Evolutionary conservation across 2,329 filamentous ascomycete species (phyloP).

Genomic region (Fusarium verrucosum): DNA sequence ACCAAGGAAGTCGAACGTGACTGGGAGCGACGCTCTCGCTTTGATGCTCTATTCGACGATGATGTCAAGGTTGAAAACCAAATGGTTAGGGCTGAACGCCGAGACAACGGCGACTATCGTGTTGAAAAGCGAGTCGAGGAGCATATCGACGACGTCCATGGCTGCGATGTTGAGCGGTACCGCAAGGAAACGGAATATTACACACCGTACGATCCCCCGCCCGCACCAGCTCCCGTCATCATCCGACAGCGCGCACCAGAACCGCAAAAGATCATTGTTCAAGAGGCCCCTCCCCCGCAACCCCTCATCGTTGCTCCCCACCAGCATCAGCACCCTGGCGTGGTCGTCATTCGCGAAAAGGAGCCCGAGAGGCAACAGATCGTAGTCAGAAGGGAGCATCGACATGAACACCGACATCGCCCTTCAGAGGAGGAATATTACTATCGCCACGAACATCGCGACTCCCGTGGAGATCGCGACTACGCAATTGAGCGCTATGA

Average conservation of each 20-base stretch:
- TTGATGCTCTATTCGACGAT: slow-evolving; percentile 57
- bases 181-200: slow-evolving; percentile 72
- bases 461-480: slow-evolving; percentile 51
- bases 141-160: slow-evolving; percentile 56
- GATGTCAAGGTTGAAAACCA: slow-evolving; percentile 65
- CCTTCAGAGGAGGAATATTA: slow-evolving; percentile 60
- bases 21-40: slow-evolving; percentile 55
- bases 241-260: slow-evolving; percentile 65
- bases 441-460: slow-evolving; percentile 58
- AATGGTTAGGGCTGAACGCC: slow-evolving; percentile 54
- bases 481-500: slow-evolving; percentile 51
- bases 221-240: slow-evolving; percentile 58
- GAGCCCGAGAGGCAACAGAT: slow-evolving; percentile 53
- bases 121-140: slow-evolving; percentile 65
- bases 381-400: slow-evolving; percentile 48
- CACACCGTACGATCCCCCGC: slow-evolving; percentile 59
- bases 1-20: slow-evolving; percentile 52
- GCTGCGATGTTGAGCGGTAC: slow-evolving; percentile 66
- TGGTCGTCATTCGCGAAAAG: slow-evolving; percentile 56
- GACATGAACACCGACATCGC: slow-evolving; percentile 16
- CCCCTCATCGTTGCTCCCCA: slow-evolving; percentile 60
- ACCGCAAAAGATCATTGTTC: slow-evolving; percentile 68
- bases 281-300: slow-evolving; percentile 63
- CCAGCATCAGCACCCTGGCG: slow-evolving; percentile 56
- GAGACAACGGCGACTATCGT: slow-evolving; percentile 54